A percentile compares a stretch with the other conserved stretches of the same genome.
Conservation (phyloP, 352 stramenopile species). For the Hyaloperonospora brassicae region DNA sequence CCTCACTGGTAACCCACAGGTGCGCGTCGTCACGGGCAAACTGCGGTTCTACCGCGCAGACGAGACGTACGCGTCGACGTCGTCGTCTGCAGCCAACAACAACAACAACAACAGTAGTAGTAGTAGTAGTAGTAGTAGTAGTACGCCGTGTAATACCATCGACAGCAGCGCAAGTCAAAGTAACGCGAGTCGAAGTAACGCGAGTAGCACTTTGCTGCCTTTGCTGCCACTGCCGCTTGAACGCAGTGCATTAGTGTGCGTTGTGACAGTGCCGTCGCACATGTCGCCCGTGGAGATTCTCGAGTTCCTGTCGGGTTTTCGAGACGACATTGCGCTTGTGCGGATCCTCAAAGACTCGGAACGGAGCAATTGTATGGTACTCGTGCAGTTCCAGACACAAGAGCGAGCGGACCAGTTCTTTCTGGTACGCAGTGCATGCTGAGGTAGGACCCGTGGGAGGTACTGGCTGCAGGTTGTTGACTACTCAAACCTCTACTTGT, state of each 20-base stretch:
- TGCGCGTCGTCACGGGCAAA: constrained; percentile 66
- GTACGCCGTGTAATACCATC: too few relatives aligned
- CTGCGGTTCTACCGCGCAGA: constrained; percentile 78
- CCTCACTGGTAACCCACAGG: constrained; percentile 70
- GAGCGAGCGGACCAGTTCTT: constrained; percentile 82
- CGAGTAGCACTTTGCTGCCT: not conserved
- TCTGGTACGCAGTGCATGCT: constrained; percentile 17
- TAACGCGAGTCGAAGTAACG: too few relatives aligned
- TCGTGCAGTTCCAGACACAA: constrained; percentile 76
- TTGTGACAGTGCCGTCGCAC: constrained; percentile 77
- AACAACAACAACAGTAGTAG: too few relatives aligned
- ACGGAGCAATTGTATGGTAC: constrained; percentile 77
- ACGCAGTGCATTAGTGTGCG: constrained; percentile 69
- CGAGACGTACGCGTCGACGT: constrained; percentile 31
- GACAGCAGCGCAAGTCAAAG: too few relatives aligned
- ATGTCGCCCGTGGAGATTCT: constrained; percentile 83
- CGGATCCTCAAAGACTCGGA: constrained; percentile 77
- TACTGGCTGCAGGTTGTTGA: not conserved
- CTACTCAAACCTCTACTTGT: too few relatives aligned
- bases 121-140: too few relatives aligned
- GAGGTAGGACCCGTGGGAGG: not conserved
- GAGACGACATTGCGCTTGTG: constrained; percentile 62
- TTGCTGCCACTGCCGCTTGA: constrained; percentile 45
- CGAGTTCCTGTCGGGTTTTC: constrained; percentile 73
- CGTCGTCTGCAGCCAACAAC: not conserved